Percentiles rank a stretch among this genome's conserved stretches.
Evolutionary conservation across 345 rosid species (phyloP).

Genomic region (Populus deltoides): DNA sequence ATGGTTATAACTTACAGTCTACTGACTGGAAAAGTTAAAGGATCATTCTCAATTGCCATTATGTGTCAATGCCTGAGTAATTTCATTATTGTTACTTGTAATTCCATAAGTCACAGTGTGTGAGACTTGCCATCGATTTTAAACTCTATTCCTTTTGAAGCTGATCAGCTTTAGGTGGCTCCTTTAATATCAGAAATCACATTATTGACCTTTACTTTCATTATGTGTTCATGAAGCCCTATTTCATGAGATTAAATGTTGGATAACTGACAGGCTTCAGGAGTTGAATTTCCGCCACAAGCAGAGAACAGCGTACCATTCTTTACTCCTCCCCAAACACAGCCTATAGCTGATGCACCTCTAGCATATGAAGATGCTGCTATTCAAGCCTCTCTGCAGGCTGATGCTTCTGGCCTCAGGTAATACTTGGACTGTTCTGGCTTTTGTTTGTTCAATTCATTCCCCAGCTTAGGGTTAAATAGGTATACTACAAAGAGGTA

Average conservation of each 20-base stretch:
- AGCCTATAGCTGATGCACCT: conserved; percentile 55
- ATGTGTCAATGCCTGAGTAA: not conserved
- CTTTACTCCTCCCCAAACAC: conserved; percentile 96
- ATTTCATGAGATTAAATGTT: not conserved
- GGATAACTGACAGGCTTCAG: conserved; percentile 56
- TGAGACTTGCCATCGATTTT: not conserved
- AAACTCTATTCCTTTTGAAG: not conserved
- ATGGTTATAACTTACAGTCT: not conserved
- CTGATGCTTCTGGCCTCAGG: conserved; percentile 89
- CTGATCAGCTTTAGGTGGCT: not conserved
- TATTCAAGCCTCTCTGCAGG: conserved; percentile 80
- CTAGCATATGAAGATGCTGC: conserved; percentile 81
- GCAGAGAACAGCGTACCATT: conserved; percentile 75
- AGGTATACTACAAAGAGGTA: not conserved
- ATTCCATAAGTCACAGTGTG: not conserved
- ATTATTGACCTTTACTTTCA: not conserved
- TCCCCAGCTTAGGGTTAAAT: not conserved
- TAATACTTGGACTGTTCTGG: conserved; percentile 21
- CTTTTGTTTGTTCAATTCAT: conserved; percentile 2
- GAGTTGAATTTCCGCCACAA: conserved; percentile 90
- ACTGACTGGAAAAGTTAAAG: not conserved
- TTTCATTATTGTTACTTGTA: not conserved
- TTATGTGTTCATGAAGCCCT: not conserved
- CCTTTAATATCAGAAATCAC: not conserved
- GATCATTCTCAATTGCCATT: not conserved